Evolutionary conservation across 169 alveolate species (phyloP), one percentile per base, ranked within the genome.

Genomic region (Eimeria necatrix): DNA sequence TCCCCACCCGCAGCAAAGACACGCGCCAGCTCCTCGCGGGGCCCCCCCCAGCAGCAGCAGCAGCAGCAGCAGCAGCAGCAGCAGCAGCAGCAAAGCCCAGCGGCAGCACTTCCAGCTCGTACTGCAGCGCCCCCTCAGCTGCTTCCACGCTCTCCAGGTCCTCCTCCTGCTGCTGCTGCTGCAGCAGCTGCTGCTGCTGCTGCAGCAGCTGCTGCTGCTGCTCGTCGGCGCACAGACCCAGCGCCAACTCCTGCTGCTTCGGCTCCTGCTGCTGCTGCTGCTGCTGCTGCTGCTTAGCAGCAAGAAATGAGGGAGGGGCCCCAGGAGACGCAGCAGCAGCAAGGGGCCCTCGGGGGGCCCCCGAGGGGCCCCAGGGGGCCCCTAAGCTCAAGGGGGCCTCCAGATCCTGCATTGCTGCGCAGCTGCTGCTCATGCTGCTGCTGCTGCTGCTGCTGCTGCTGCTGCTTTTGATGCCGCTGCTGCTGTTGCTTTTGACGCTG

Each of bases 21-120:
- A n/a, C n/a, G n/a, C n/a, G n/a, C n/a, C n/a, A n/a, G n/a, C n/a
- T n/a, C n/a, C n/a, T n/a, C n/a, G n/a, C n/a, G n/a, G n/a, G n/a
- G n/a, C n/a, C n/a, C n/a, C n/a, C n/a, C n/a, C n/a, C n/a, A n/a
- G n/a, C n/a, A n/a, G n/a, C n/a, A n/a, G n/a, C n/a, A n/a, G n/a
- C n/a, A n/a, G n/a, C n/a, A n/a, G n/a, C n/a, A n/a, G n/a, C n/a
- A n/a, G n/a, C n/a, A n/a, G n/a, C n/a, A n/a, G n/a, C n/a, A n/a
- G n/a, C n/a, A n/a, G n/a, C n/a, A n/a, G n/a, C n/a, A n/a, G n/a
- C n/a, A n/a, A n/a, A n/a, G n/a, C n/a, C n/a, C n/a, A n/a, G n/a
- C n/a, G n/a, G n/a, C n/a, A 14, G 85, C n/a, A n/a, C 85, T 16
- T 74, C 85, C 22, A 26, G 85, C 48, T 74, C 56, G 12, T 74